phyloP scores from a whole-genome alignment of 2,329 filamentous ascomycete species.

The Fusarium sp. region DNA sequence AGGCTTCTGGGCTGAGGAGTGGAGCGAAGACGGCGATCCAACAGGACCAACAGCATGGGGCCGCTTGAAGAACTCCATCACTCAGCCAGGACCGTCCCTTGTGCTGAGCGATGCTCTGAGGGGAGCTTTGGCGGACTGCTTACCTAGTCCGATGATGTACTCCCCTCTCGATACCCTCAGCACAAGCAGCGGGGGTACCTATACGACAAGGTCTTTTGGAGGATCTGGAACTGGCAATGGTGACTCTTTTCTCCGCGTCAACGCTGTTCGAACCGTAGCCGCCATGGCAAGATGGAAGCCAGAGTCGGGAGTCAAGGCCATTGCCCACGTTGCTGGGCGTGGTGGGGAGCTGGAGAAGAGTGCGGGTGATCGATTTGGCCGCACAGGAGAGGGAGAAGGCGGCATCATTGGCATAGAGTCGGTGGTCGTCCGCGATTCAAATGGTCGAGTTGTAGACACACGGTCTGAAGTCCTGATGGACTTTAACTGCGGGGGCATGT shows the following conservation, averaged over 20 bases:
- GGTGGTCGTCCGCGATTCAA: constrained; percentile 58
- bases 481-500: constrained; percentile 91
- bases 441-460: constrained; percentile 57
- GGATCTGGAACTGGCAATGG: constrained; percentile 89
- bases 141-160: constrained; percentile 63
- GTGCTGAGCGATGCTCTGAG: constrained; percentile 55
- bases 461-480: constrained; percentile 74
- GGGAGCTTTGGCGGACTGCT: constrained; percentile 68
- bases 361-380: constrained; percentile 79
- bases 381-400: constrained; percentile 82
- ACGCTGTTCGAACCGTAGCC: constrained; percentile 77
- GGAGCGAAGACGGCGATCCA: constrained; percentile 65
- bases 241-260: constrained; percentile 83
- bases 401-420: constrained; percentile 87
- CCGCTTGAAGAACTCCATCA: constrained; percentile 22
- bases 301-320: constrained; percentile 65
- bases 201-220: constrained; percentile 59
- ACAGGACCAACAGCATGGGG: constrained; percentile 35
- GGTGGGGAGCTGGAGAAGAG: constrained; percentile 80
- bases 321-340: constrained; percentile 75
- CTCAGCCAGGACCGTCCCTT: constrained; percentile 20
- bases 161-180: constrained; percentile 42
- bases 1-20: constrained; percentile 92
- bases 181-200: not conserved
- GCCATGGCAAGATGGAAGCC: constrained; percentile 76